Base-by-base conservation (phyloP, 169 alveolate species). In the Cryptosporidium canis region DNA sequence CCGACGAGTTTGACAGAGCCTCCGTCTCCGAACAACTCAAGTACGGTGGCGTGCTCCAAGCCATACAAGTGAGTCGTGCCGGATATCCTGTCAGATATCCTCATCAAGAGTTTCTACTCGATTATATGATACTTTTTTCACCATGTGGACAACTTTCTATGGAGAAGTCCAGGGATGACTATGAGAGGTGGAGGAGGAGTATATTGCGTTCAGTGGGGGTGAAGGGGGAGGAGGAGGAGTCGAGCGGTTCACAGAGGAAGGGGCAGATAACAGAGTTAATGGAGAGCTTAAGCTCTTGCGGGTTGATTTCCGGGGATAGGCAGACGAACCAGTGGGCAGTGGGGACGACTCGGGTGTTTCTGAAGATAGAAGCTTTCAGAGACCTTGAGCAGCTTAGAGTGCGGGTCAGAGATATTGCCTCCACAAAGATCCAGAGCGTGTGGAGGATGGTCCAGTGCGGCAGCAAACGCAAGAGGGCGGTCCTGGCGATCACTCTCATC, bases 1-100 rank as follows among this genome's bases (percentile, higher is more conserved):
- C 99, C 0, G 93, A 94, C 27, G 85, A 92, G 47, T 96, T 97
- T 90, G 98, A 97, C 61, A 83, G 97, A 14, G 12, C 48, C 9
- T 96, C 98, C 7, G 98, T 96, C n/a, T 93, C 94, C 41, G 97
- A 96, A 66, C 96, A 97, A 67, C 91, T 97, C 51, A 92, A 90
- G 93, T 94, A 95, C 93, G 93, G 96, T n/a, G 98, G 98, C 35
- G 95, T 96, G 66, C 84, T 95, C 18, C 98, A 96, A 91, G 97
- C 97, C 11, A 95, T 97, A 3, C 95, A 96, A 90, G 98, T 97
- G 39, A 93, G 97, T 68, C 95, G 98, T 24, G 97, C 98, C 18
- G 98, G 99, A 8, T 97, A 96, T 93, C 97, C 98, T 1, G 98
- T 96, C 29, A 94, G 99, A 29, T 91, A 95, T 72, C 90, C 96